Percentiles rank a stretch among this genome's conserved stretches.
Conservation (phyloP, 2,329 filamentous ascomycete species). For the Hirsutella thompsonii region DNA sequence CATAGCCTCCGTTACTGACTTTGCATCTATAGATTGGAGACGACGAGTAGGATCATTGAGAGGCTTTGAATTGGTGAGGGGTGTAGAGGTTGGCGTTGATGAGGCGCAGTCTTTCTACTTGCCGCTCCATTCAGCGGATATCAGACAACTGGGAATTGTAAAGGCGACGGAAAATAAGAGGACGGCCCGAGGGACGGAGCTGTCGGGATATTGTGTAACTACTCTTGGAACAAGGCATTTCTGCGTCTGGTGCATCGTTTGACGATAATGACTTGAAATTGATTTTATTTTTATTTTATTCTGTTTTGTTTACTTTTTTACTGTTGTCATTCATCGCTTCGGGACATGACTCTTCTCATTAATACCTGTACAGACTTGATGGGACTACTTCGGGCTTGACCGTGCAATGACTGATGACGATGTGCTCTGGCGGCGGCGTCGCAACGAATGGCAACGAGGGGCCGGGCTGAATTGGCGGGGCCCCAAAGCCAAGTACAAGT, state of each 20-base stretch:
- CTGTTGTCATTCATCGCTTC: not conserved
- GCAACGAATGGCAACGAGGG: no score
- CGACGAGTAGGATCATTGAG: slow-evolving; percentile 18
- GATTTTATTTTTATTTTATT: not conserved
- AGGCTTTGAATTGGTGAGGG: slow-evolving; percentile 6
- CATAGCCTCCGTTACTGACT: not conserved
- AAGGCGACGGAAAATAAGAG: not conserved
- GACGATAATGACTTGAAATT: slow-evolving; percentile 3
- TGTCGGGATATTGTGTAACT: not conserved
- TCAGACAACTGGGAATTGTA: not conserved
- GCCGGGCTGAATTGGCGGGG: no score
- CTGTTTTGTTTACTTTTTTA: not conserved
- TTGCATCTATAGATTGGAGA: slow-evolving; percentile 20
- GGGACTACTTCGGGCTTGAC: no score
- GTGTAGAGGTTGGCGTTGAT: slow-evolving; percentile 3
- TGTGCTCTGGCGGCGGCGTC: no score
- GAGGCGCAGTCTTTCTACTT: not conserved
- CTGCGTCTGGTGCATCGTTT: not conserved
- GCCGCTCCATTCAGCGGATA: not conserved
- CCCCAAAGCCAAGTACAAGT: no score
- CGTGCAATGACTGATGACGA: no score
- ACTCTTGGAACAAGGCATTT: not conserved
- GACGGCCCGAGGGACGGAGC: not conserved
- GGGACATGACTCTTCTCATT: no score
- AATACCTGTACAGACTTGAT: no score